phyloP scores from a whole-genome alignment of 257 asterid genomes.

The Solanum neorickii region DNA sequence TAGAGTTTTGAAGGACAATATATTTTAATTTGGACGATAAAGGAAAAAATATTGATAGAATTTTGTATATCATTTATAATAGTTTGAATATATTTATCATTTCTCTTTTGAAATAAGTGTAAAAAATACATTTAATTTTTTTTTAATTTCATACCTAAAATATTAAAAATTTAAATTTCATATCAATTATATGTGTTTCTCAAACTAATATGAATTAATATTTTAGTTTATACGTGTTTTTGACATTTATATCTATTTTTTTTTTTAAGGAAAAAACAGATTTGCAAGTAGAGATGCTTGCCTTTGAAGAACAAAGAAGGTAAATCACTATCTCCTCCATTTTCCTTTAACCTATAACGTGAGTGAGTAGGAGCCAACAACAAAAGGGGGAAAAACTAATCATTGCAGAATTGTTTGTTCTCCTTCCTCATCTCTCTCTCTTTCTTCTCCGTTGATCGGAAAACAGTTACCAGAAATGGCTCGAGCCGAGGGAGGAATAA shows the following conservation, averaged over 20 bases:
- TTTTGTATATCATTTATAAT: too few relatives aligned
- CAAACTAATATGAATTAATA: too few relatives aligned
- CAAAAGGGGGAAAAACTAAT: background rate
- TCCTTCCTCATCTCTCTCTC: background rate
- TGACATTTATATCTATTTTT: too few relatives aligned
- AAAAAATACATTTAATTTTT: rapidly evolving
- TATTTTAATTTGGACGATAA: rapidly evolving
- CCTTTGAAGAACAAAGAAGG: background rate
- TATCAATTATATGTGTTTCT: too few relatives aligned
- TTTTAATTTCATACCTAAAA: rapidly evolving
- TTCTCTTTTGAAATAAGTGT: too few relatives aligned
- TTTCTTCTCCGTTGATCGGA: background rate
- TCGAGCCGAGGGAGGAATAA: constrained; percentile 83
- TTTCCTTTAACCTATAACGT: background rate
- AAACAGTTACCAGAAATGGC: constrained; percentile 31
- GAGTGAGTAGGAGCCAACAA: background rate
- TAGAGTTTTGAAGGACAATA: rapidly evolving
- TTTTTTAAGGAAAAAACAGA: too few relatives aligned
- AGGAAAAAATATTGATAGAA: too few relatives aligned
- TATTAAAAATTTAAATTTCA: too few relatives aligned
- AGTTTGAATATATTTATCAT: too few relatives aligned
- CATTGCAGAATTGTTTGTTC: background rate
- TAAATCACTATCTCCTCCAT: background rate
- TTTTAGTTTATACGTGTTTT: too few relatives aligned
- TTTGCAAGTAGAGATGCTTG: background rate